Conservation (phyloP, 208 protist genomes). For the Leishmania martiniquensis region DNA sequence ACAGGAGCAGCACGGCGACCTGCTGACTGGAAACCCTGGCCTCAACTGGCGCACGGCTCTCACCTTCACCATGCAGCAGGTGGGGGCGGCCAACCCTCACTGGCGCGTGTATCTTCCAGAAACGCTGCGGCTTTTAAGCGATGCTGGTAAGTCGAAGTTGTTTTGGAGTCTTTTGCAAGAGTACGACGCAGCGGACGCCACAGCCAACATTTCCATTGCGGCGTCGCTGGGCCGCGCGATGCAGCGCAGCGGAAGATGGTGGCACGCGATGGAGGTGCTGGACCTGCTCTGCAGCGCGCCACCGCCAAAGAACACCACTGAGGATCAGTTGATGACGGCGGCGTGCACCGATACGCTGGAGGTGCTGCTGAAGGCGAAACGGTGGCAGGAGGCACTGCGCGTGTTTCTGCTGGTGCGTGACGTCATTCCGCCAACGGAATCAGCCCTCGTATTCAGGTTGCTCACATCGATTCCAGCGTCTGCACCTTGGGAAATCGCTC, state of each 20-base stretch:
- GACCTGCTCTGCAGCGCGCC: conserved; percentile 53
- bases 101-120: conserved; percentile 54
- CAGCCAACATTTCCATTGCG: conserved; percentile 45
- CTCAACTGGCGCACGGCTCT: conserved; percentile 60
- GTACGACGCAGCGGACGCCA: conserved; percentile 31
- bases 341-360: conserved; percentile 64
- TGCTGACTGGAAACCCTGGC: conserved; percentile 47
- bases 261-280: conserved; percentile 65
- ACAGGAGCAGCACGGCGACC: conserved; percentile 66
- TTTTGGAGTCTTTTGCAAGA: conserved; percentile 64
- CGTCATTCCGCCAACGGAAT: conserved; percentile 24
- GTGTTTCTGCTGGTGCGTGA: conserved; percentile 43
- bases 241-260: conserved; percentile 59
- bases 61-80: conserved; percentile 29
- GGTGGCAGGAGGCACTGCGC: conserved; percentile 65
- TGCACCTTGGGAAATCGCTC: conserved; percentile 51
- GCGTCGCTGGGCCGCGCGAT: conserved; percentile 61
- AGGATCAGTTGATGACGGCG: conserved; percentile 54
- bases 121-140: conserved; percentile 81
- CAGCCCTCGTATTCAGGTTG: conserved; percentile 44
- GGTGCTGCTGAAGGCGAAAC: conserved; percentile 47
- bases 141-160: conserved; percentile 51
- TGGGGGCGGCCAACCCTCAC: conserved; percentile 27
- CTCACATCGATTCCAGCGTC: conserved; percentile 42
- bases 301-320: conserved; percentile 31